phyloP scores from a whole-genome alignment of 2,329 filamentous ascomycete species.

The Fusarium virguliforme region DNA sequence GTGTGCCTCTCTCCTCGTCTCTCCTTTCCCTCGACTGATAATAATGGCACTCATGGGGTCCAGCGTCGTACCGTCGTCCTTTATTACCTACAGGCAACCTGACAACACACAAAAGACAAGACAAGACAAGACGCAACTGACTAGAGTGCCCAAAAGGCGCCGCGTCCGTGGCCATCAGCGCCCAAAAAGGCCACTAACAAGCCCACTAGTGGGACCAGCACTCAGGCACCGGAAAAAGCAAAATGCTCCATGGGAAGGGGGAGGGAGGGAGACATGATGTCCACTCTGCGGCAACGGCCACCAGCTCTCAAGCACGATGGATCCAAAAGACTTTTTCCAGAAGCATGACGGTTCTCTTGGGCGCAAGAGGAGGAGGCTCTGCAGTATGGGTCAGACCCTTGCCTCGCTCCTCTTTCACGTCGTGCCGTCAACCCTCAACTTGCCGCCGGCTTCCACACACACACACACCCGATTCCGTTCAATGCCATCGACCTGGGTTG shows the following conservation, averaged over 20 bases:
- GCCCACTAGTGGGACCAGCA: slow-evolving; percentile 39
- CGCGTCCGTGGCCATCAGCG: slow-evolving; percentile 18
- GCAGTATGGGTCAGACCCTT: slow-evolving; percentile 4
- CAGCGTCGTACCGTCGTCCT: slow-evolving; percentile 24
- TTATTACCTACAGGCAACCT: slow-evolving; percentile 12
- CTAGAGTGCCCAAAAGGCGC: slow-evolving; percentile 18
- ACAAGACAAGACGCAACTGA: slow-evolving; percentile 30
- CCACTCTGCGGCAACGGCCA: slow-evolving; percentile 38
- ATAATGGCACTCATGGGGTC: slow-evolving; percentile 14
- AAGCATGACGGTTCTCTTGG: slow-evolving; percentile 20
- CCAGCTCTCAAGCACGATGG: slow-evolving; percentile 21
- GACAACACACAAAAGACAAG: slow-evolving; percentile 15
- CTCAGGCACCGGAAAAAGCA: slow-evolving; percentile 44
- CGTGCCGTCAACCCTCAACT: background rate
- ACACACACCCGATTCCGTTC: slow-evolving; percentile 17
- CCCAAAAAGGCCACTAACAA: slow-evolving; percentile 40
- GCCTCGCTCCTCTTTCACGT: background rate
- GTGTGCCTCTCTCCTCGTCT: background rate
- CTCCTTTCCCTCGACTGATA: slow-evolving; percentile 4
- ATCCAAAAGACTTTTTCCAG: slow-evolving; percentile 33
- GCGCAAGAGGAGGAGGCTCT: background rate
- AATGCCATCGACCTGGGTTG: slow-evolving; percentile 19
- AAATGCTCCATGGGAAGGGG: slow-evolving; percentile 38
- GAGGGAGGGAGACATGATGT: slow-evolving; percentile 30
- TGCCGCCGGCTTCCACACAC: slow-evolving; percentile 15